phyloP scores from a whole-genome alignment of 164 flowering plant genomes.

The Chloranthus sessilifolius region DNA sequence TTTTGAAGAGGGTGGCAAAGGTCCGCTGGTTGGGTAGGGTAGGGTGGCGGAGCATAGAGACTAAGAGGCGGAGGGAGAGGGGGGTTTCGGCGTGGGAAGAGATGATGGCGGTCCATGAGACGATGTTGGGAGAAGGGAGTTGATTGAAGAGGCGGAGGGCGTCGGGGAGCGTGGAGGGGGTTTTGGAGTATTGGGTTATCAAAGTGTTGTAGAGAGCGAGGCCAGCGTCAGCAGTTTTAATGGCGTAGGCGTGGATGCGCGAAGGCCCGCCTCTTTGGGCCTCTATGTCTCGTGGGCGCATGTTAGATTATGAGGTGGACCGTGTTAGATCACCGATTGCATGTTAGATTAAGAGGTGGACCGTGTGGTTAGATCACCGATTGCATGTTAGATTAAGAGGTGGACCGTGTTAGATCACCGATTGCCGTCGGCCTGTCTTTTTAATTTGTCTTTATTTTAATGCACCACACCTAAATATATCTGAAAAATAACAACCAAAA shows the following conservation, averaged over 20 bases:
- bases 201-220: constrained; percentile 28
- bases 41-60: constrained; percentile 74
- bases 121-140: constrained; percentile 52
- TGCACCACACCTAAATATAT: too few relatives aligned
- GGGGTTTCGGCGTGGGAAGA: constrained; percentile 37
- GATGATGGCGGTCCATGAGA: constrained; percentile 73
- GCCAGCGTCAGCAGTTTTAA: constrained; percentile 18
- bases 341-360: too few relatives aligned
- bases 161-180: constrained; percentile 23
- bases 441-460: too few relatives aligned
- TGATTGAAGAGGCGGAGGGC: constrained; percentile 35
- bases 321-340: too few relatives aligned
- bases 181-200: constrained; percentile 49
- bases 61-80: constrained; percentile 39
- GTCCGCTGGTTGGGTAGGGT: constrained; percentile 58
- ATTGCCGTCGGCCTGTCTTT: too few relatives aligned
- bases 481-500: too few relatives aligned
- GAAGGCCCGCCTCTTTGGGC: too few relatives aligned
- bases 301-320: too few relatives aligned
- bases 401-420: too few relatives aligned
- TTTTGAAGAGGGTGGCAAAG: constrained; percentile 49
- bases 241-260: constrained; percentile 35
- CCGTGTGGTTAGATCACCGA: too few relatives aligned
- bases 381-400: too few relatives aligned
- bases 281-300: too few relatives aligned